Percentiles rank a stretch among this genome's conserved stretches.
phyloP scores from a whole-genome alignment of 208 protist genomes.

The Crithidia thermophila region DNA sequence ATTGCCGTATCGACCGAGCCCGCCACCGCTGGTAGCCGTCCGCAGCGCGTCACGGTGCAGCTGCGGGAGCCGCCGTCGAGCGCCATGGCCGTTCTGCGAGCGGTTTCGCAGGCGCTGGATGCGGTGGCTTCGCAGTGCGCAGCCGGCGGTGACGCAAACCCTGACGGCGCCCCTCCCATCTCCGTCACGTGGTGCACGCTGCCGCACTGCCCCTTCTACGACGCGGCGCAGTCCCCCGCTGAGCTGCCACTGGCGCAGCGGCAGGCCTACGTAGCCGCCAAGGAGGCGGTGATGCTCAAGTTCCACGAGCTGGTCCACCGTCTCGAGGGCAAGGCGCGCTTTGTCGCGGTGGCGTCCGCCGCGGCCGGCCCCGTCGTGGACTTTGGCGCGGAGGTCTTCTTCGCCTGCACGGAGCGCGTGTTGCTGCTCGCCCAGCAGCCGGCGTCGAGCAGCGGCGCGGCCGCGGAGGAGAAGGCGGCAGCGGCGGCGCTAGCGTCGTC shows the following conservation, averaged over 20 bases:
- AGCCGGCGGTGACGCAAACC: not conserved
- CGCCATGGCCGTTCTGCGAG: constrained; percentile 7
- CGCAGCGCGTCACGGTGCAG: constrained; percentile 27
- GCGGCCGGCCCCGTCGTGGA: constrained; percentile 41
- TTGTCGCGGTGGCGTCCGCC: constrained; percentile 37
- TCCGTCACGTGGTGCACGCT: constrained; percentile 29
- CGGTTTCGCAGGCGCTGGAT: constrained; percentile 18
- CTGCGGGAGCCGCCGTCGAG: constrained; percentile 20
- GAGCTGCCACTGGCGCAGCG: constrained; percentile 52
- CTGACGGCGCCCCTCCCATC: not conserved
- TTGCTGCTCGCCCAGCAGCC: not conserved
- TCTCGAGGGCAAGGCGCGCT: constrained; percentile 24
- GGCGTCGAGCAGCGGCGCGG: not conserved
- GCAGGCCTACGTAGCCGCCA: constrained; percentile 36
- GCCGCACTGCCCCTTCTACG: constrained; percentile 61
- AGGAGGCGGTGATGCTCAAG: constrained; percentile 38
- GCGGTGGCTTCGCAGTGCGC: constrained; percentile 19
- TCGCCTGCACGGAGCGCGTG: constrained; percentile 54
- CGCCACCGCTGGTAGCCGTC: not conserved
- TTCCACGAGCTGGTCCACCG: constrained; percentile 36
- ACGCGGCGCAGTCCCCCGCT: constrained; percentile 32
- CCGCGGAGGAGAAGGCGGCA: not conserved
- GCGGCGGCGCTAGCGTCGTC: too few species aligned
- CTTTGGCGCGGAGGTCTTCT: constrained; percentile 82
- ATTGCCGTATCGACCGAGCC: not conserved